Base-by-base conservation (phyloP, 83 land plant species). In the Picea abies region DNA sequence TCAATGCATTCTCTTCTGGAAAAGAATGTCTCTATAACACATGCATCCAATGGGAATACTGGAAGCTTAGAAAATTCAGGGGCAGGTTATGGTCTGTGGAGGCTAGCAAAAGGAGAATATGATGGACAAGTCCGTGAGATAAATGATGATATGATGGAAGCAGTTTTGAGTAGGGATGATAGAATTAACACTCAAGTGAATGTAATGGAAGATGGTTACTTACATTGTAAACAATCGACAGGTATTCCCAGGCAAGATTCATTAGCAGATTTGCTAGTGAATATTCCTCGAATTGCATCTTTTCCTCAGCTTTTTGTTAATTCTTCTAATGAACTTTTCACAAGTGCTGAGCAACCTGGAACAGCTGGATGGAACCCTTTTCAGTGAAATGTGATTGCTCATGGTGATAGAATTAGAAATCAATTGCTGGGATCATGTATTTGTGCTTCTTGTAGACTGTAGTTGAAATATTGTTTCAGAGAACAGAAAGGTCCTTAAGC, bases 1-100 rank as follows among this genome's bases (percentile, higher is more conserved):
- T 86, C 93, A 8, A 85, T 88, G 5, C 86, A 87, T 83, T 86
- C 84, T 68, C 85, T 85, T n/a, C 78, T 88, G 6, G 89, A 91
- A 83, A 85, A 83, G 60, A 88, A 88, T 72, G 22, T 82, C 26
- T 12, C 78, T 19, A 20, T 71, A 20, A 62, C 64, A 23, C 68
- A 83, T 56, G 64, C 39, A 78, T 62, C 72, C 25, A 79, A 82
- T 1, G 22, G 22, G 0, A 73, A 73, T 37, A 41, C 22, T 67
- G 23, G 4, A 52, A 81, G 39, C 15, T 26, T 68, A n/a, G 64
- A 58, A 19, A 39, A n/a, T 67, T 5, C 77, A 10, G 81, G 47
- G 65, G 14, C 26, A 12, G 56, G 76, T 41, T 39, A 72, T 41
- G 25, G 56, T 44, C 17, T 39, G 76, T 25, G n/a, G 76, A 17